Percentiles rank a stretch among this genome's conserved stretches.
phyloP scores from a whole-genome alignment of 1,284 basidiomycete genomes.

The Athelia sp. region DNA sequence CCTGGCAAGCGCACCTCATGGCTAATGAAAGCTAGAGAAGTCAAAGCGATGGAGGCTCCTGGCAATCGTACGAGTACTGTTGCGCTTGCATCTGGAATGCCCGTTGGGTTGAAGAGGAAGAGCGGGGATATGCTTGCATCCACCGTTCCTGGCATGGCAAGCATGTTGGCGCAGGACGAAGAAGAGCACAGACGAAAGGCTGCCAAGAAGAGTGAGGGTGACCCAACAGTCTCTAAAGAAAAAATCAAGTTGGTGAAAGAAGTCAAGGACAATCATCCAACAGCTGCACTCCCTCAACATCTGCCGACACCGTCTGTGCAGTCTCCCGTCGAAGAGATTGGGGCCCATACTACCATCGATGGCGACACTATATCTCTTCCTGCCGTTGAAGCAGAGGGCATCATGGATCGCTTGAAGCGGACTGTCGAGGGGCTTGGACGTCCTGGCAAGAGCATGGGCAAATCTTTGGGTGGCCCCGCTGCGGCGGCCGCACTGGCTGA shows the following conservation, averaged over 20 bases:
- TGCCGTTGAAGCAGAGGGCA: slow-evolving; percentile 33
- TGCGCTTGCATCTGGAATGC: slow-evolving; percentile 6
- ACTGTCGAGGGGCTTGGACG: slow-evolving; percentile 63
- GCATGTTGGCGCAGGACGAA: slow-evolving; percentile 18
- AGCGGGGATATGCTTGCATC: slow-evolving; percentile 48
- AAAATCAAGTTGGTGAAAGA: slow-evolving; percentile 7
- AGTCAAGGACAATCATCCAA: slow-evolving; percentile 1
- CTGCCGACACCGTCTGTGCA: neutral
- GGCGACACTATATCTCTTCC: slow-evolving; percentile 10
- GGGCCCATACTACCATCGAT: slow-evolving; percentile 11
- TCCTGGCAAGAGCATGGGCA: slow-evolving; percentile 53
- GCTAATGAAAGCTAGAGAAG: slow-evolving; percentile 71
- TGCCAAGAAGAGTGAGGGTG: slow-evolving; percentile 35
- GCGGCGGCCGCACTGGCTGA: slow-evolving; percentile 58
- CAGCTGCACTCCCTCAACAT: slow-evolving; percentile 2
- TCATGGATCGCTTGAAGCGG: slow-evolving; percentile 61
- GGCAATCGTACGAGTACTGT: slow-evolving; percentile 33
- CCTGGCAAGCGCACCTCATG: slow-evolving; percentile 69
- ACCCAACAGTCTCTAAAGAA: slow-evolving; percentile 26
- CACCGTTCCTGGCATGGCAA: slow-evolving; percentile 7
- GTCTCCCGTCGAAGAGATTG: neutral
- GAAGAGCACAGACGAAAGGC: slow-evolving; percentile 44
- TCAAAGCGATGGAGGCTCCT: slow-evolving; percentile 59
- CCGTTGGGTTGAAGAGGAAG: slow-evolving; percentile 49
- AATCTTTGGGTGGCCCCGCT: slow-evolving; percentile 56